Base-by-base conservation (phyloP, 768 basidiomycete genomes). In the Cystobasidium tubakii region DNA sequence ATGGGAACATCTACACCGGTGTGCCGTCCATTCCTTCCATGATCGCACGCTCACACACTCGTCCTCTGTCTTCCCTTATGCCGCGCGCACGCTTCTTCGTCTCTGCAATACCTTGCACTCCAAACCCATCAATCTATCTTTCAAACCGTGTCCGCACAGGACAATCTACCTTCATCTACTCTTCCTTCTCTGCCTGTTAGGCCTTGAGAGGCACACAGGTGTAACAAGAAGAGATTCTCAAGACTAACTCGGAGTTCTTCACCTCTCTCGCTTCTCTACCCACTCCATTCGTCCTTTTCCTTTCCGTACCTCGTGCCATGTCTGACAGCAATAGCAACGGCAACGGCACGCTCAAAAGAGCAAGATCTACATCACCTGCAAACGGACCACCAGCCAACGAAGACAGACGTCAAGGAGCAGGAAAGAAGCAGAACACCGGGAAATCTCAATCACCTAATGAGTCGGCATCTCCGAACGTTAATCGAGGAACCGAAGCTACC, bases 291-390 rank as follows among this genome's bases (percentile, higher is more conserved):
- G 29, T 31, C 57, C 13, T 60, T 60, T 4, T 25, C 21, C 15
- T 25, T n/a, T 54, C 21, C 7, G 39, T 39, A 19, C 21, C 10
- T 19, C 21, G 46, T 27, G 33, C 57, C 4, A 60, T 60, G 57
- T 60, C 57, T 60, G 57, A 60, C 57, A 60, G 57, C 57, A 60
- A 60, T 25, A 60, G 57, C 53, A 55, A 55, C 27, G n/a, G 53
- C 57, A 60, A 60, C 57, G 57, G 57, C 57, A 60, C 57, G 29
- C 57, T 60, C 13, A 60, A 60, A 31, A 60, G 57, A 31, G 57
- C 57, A 60, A 60, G 57, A 60, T 60, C 57, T 17, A 27, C 57
- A 27, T 60, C 57, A 60, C 57, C 57, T 29, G 25, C 57, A 29
- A 60, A 60, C 57, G 33, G 33, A 27, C 29, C 12, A 34, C 2